phyloP scores from a whole-genome alignment of 1,139 yeast species.

The Pichia sp. region DNA sequence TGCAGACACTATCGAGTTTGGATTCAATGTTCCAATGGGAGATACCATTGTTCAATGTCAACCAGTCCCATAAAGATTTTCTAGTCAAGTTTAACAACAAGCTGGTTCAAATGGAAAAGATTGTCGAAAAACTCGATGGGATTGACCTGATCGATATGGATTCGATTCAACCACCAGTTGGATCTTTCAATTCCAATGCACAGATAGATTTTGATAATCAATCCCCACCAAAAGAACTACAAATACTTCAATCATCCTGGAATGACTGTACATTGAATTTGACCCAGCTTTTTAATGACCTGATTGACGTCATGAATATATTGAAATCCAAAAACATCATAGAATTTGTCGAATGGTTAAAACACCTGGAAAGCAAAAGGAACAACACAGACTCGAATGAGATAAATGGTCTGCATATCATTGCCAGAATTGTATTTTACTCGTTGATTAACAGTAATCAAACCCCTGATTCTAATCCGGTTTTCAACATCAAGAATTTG shows the following conservation, averaged over 20 bases:
- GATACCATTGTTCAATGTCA: constrained; percentile 8
- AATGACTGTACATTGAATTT: constrained; percentile 35
- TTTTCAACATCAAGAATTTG: constrained; percentile 35
- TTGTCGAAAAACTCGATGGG: constrained; percentile 1
- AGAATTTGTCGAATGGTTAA: constrained; percentile 39
- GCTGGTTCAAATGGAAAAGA: constrained; percentile 4
- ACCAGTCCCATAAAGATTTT: constrained; percentile 1
- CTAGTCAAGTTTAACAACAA: constrained; percentile 1
- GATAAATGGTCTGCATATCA: constrained; percentile 40
- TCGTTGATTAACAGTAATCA: constrained; percentile 6
- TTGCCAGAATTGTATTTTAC: constrained; percentile 53
- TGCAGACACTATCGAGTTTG: constrained; percentile 10
- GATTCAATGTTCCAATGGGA: constrained; percentile 11
- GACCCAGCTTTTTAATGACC: constrained; percentile 36
- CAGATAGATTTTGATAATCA: constrained; percentile 53
- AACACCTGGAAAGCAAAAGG: constrained; percentile 28
- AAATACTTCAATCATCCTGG: constrained; percentile 28
- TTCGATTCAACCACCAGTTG: constrained; percentile 32
- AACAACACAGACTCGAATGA: constrained; percentile 25
- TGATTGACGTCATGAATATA: constrained; percentile 31
- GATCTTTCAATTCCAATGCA: constrained; percentile 48
- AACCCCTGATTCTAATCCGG: constrained; percentile 52
- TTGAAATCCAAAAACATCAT: constrained; percentile 30
- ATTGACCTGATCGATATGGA: constrained; percentile 8
- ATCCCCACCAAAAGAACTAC: constrained; percentile 40